Percentiles rank a stretch among this genome's conserved stretches.
Evolutionary conservation across 139 green algal species (phyloP).

Genomic region (Astrephomene gubernaculifera): DNA sequence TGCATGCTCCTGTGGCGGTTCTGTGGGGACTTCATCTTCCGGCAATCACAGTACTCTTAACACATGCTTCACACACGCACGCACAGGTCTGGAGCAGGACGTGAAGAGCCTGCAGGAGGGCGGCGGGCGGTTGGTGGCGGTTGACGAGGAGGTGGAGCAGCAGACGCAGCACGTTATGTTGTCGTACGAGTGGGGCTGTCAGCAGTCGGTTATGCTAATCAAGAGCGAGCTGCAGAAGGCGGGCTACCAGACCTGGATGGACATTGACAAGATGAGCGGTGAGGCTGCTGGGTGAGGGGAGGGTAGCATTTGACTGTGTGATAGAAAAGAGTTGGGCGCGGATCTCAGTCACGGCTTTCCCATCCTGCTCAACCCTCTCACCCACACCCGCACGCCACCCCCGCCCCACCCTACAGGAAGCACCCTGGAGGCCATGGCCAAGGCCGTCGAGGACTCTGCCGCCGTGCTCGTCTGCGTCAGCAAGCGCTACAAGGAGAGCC

Average conservation of each 20-base stretch:
- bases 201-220: constrained; percentile 63
- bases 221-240: constrained; percentile 62
- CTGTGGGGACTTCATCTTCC: too few relatives aligned
- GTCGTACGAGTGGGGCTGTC: constrained; percentile 69
- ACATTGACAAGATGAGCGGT: constrained; percentile 58
- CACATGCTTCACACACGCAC: too few relatives aligned
- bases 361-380: too few relatives aligned
- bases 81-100: constrained; percentile 55
- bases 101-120: constrained; percentile 51
- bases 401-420: constrained; percentile 27
- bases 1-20: too few relatives aligned
- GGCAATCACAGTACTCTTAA: too few relatives aligned
- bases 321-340: too few relatives aligned
- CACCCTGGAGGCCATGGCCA: constrained; percentile 70
- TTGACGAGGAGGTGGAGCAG: neutral
- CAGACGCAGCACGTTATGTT: constrained; percentile 64
- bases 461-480: constrained; percentile 66
- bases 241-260: constrained; percentile 68
- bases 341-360: too few relatives aligned
- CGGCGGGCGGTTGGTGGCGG: neutral
- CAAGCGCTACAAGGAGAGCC: constrained; percentile 69
- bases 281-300: too few relatives aligned
- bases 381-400: too few relatives aligned
- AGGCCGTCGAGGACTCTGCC: constrained; percentile 60
- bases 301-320: too few relatives aligned